Percentiles rank a stretch among this genome's conserved stretches.
These are phyloP conservation scores for Fusarium hainanense DNA, from an alignment of 2,329 filamentous ascomycete species.

Conservation along the genomic window DNA sequence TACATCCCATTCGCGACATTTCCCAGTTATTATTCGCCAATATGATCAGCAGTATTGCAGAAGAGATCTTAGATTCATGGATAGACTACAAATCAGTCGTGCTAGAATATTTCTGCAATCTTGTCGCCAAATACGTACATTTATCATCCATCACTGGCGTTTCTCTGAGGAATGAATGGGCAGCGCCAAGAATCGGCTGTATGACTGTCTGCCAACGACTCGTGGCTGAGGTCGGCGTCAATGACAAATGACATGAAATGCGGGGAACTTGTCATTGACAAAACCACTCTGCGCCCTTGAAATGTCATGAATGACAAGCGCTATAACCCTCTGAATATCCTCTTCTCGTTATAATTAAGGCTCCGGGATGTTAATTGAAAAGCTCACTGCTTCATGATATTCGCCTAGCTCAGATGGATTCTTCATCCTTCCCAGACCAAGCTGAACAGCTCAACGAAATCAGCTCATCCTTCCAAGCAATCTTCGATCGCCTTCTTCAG, in stretches of 20 bases:
- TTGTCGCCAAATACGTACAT: no score
- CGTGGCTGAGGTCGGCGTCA: no score
- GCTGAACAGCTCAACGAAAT: conserved; percentile 1
- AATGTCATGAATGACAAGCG: neutral
- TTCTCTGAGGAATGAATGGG: no score
- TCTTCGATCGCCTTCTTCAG: conserved; percentile 9
- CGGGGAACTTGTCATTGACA: neutral
- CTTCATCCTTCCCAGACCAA: neutral
- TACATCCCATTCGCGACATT: neutral
- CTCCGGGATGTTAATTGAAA: fast-evolving
- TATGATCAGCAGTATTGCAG: neutral
- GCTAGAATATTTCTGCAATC: neutral
- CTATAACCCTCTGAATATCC: fast-evolving
- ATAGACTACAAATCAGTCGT: neutral
- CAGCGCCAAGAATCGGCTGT: neutral
- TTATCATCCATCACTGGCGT: no score
- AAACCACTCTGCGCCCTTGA: neutral
- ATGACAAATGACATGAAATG: conserved; percentile 4
- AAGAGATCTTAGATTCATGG: neutral
- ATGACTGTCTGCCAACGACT: neutral
- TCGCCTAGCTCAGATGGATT: neutral
- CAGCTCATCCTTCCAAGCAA: neutral
- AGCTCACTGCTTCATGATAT: fast-evolving
- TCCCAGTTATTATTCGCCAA: neutral
- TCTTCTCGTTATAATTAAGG: fast-evolving